Evolutionary conservation across 768 basidiomycete species (phyloP), one percentile per base, ranked within the genome.

Genomic region (Trametes cingulata): DNA sequence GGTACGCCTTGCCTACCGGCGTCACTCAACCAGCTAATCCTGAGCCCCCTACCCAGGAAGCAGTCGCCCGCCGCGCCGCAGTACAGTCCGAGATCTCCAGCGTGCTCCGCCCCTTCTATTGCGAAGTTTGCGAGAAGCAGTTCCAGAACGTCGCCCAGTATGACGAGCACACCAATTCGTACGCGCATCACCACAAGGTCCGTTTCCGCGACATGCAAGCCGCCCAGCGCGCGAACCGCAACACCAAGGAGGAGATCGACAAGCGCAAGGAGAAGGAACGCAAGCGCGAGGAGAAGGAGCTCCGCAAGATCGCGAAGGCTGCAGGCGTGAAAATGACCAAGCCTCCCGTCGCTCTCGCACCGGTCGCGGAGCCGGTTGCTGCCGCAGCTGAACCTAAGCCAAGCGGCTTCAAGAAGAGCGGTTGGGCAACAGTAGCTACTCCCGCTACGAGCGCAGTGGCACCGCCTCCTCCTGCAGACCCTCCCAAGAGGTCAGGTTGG

Each of bases 121-220:
- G 92, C 71, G 74, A 78, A 24, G 80, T 92, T 19, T 94, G 92
- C 76, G 90, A 92, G 62, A 93, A 93, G 71, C 92, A 94, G 71
- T 93, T 93, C 75, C 82, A 86, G 71, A 93, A 82, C 49, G 89
- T 93, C 19, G 85, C 90, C 0, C 91, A 92, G 68, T 94, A 90
- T 66, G 92, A 93, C 64, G 92, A 93, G 68, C 92, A 94, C 72
- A 90, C 89, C 54, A 93, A 93, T 68, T 92, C 92, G 7, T 93
- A 92, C 65, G 89, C 90, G 0, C 91, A 93, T 68, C 89, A 91
- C 66, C 91, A 92, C 75, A 92, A 89, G 73, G 87, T 87, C 36
- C 87, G 92, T 49, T 82, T 86, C 71, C 86, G 77, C 65, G 91
- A 93, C 65, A 90, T 93, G 89, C 88, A 91, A 75, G 84, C 85